Conservation (phyloP, 441 rosid species). For the Arabidopsis lyrata region DNA sequence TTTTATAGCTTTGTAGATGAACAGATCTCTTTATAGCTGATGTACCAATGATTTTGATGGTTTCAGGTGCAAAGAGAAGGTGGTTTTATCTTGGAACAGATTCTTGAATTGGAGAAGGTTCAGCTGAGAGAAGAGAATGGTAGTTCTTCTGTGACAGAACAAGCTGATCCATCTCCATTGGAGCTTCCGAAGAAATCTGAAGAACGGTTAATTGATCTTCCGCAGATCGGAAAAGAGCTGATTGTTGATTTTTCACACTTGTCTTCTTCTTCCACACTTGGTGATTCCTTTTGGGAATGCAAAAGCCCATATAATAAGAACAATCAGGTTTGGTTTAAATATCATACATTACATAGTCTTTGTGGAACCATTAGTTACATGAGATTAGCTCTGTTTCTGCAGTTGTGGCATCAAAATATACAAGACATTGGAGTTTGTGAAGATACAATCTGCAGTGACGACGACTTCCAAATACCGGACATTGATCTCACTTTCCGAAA, state of each 20-base stretch:
- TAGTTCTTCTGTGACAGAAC: slow-evolving; percentile 40
- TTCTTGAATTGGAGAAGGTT: slow-evolving; percentile 70
- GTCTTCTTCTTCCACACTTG: slow-evolving; percentile 56
- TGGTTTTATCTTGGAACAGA: slow-evolving; percentile 68
- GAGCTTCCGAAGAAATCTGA: slow-evolving; percentile 44
- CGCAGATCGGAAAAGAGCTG: slow-evolving; percentile 49
- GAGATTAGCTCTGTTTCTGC: slow-evolving; percentile 31
- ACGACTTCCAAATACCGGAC: slow-evolving; percentile 77
- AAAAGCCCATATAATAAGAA: slow-evolving; percentile 55
- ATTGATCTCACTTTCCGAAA: slow-evolving; percentile 75
- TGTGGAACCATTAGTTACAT: slow-evolving; percentile 7
- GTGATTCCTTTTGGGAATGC: slow-evolving; percentile 72
- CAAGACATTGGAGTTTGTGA: slow-evolving; percentile 90
- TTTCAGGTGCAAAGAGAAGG: slow-evolving; percentile 50
- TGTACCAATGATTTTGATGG: slow-evolving; percentile 36
- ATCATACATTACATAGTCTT: slow-evolving; percentile 5
- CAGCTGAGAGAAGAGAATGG: slow-evolving; percentile 54
- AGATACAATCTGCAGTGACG: slow-evolving; percentile 57
- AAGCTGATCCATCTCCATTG: slow-evolving; percentile 41
- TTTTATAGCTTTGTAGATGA: slow-evolving; percentile 13
- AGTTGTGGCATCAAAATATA: slow-evolving; percentile 86
- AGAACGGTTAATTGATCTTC: slow-evolving; percentile 42
- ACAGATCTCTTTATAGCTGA: background rate
- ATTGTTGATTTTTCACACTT: slow-evolving; percentile 53
- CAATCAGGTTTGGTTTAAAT: slow-evolving; percentile 36